Base-by-base conservation (phyloP, 805 yeast species). In the Candida andamanensis region DNA sequence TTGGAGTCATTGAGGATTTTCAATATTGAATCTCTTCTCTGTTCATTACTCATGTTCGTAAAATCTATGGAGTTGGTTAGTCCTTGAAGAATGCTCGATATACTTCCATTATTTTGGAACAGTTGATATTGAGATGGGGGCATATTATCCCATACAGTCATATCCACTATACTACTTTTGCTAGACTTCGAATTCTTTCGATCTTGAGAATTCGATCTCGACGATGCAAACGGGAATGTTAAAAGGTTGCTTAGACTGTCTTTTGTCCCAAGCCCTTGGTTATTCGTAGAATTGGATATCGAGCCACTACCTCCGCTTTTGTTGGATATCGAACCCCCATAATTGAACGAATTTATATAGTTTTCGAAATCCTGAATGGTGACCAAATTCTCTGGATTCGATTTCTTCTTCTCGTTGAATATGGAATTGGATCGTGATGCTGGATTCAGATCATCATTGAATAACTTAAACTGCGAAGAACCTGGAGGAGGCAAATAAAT, bases 401-500 rank as follows among this genome's bases (percentile, higher is more conserved):
- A 42, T 9, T 63, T 68, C 15, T 65, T 61, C 13, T 61, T 44
- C 13, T 63, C 52, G 33, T 60, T 58, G 45, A 63, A 63, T 8
- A 63, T 61, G 33, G 65, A 56, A 32, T 61, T 59, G 21, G 67
- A 58, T 15, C 69, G 35, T 29, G 58, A 52, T 14, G n/a, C n/a
- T n/a, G n/a, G n/a, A n/a, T n/a, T n/a, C n/a, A n/a, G n/a, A n/a
- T n/a, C n/a, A n/a, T n/a, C n/a, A n/a, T n/a, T n/a, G n/a, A n/a
- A 10, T 10, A 27, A 22, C 19, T 23, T 17, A 17, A 29, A 29
- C 22, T 35, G 29, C 24, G 36, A 50, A 29, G 37, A 35, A 11
- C 52, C 42, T 3, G 66, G 64, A 11, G 67, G 69, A 2, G 68
- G 70, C 5, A 63, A 46, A 24, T 45, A 58, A 6, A 63, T 54